Evolutionary conservation across 148 eudicot genomes (phyloP).

Genomic region (Amaranthus palmeri): DNA sequence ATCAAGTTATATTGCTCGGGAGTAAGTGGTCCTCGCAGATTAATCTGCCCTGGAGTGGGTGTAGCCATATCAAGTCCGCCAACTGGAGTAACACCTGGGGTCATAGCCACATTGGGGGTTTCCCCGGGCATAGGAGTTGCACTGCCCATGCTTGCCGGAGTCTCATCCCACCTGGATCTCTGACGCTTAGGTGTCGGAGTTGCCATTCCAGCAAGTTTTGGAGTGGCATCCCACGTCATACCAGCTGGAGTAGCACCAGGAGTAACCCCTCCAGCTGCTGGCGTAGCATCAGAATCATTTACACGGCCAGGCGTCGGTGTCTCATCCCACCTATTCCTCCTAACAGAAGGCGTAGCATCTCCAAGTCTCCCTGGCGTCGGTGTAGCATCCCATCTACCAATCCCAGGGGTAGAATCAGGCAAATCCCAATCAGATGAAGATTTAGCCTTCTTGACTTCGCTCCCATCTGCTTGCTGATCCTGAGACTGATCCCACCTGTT

Average conservation of each 20-base stretch:
- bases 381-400: conserved; percentile 94
- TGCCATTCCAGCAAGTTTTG: conserved; percentile 67
- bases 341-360: conserved; percentile 80
- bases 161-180: conserved; percentile 97
- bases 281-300: conserved; percentile 89
- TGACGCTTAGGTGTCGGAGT: conserved; percentile 93
- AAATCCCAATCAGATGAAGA: conserved; percentile 84
- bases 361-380: conserved; percentile 89
- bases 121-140: conserved; percentile 81
- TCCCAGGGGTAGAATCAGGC: conserved; percentile 92
- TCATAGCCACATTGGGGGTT: conserved; percentile 74
- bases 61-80: conserved; percentile 83
- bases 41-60: conserved; percentile 73
- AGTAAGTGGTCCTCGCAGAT: conserved; percentile 66
- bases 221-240: conserved; percentile 96
- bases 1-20: conserved; percentile 86
- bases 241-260: conserved; percentile 95
- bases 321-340: conserved; percentile 90
- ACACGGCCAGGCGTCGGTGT: conserved; percentile 80
- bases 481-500: conserved; percentile 92
- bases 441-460: conserved; percentile 59
- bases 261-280: conserved; percentile 75
- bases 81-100: conserved; percentile 89
- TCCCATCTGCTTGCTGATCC: conserved; percentile 45
- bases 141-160: conserved; percentile 94